A percentile compares a stretch with the other conserved stretches of the same genome.
Evolutionary conservation across 805 yeast genomes (phyloP).

Genomic region (Pichia paraexigua): DNA sequence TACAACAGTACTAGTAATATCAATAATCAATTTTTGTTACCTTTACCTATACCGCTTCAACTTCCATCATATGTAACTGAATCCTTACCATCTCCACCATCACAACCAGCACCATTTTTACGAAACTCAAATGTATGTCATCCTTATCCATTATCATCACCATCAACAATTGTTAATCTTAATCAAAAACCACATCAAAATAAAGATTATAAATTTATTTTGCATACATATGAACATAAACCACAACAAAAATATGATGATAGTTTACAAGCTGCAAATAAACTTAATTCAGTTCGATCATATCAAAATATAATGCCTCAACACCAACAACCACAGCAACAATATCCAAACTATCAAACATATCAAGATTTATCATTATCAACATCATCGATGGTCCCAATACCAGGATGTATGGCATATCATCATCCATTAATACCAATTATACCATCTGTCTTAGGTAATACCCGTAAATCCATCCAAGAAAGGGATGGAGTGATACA

Average conservation of each 20-base stretch:
- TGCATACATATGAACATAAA: background rate
- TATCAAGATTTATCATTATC: background rate
- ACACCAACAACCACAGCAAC: background rate
- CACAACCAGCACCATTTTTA: background rate
- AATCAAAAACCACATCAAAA: background rate
- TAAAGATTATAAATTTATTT: background rate
- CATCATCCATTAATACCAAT: constrained; percentile 6
- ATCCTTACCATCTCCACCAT: background rate
- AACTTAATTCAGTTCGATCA: background rate
- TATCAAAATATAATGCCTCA: background rate
- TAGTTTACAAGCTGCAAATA: background rate
- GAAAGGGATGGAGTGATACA: background rate
- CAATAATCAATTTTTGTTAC: background rate
- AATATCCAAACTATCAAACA: background rate
- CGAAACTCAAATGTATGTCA: background rate
- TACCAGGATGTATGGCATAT: constrained; percentile 9
- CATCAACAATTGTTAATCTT: background rate
- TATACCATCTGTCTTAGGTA: constrained; percentile 6
- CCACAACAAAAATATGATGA: background rate
- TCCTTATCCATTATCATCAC: background rate
- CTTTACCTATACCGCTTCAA: background rate
- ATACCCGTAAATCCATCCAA: background rate
- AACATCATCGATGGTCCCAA: constrained; percentile 1
- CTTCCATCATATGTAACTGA: background rate
- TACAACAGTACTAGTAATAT: no score